phyloP scores from a whole-genome alignment of 2,329 filamentous ascomycete genomes.

The Aureobasidium subglaciale region DNA sequence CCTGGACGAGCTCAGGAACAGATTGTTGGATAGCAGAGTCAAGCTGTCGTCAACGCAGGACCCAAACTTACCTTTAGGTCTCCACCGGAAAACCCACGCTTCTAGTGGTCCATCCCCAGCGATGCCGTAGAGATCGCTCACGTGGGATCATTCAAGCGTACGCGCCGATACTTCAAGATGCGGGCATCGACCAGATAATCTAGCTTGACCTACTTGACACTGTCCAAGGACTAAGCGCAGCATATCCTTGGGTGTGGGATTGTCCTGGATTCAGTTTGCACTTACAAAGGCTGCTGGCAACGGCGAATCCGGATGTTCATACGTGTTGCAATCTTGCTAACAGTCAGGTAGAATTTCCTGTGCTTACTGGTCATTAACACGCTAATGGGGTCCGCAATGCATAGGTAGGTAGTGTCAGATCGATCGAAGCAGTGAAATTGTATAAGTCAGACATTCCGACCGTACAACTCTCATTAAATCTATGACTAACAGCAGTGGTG shows the following conservation, averaged over 20 bases:
- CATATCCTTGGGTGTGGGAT: slow-evolving; percentile 28
- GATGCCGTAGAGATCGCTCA: background rate
- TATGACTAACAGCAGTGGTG: no score
- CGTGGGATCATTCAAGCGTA: slow-evolving; percentile 5
- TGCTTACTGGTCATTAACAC: no score
- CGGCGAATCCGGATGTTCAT: no score
- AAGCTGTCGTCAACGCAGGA: background rate
- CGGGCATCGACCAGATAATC: background rate
- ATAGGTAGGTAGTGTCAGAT: no score
- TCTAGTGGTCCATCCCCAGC: background rate
- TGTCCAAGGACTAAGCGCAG: background rate
- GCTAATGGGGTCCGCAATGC: no score
- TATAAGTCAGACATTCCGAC: no score
- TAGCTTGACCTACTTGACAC: slow-evolving; percentile 6
- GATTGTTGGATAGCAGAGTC: background rate
- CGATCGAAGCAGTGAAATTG: no score
- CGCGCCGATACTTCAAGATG: background rate
- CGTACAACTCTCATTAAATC: no score
- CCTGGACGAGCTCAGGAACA: slow-evolving; percentile 7
- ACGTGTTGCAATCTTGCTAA: no score
- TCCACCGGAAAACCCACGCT: background rate
- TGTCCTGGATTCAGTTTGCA: no score
- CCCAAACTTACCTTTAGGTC: background rate
- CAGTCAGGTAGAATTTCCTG: no score
- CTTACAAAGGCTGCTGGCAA: no score